phyloP scores from a whole-genome alignment of 441 rosid species.

The Heliophila coronopifolia region DNA sequence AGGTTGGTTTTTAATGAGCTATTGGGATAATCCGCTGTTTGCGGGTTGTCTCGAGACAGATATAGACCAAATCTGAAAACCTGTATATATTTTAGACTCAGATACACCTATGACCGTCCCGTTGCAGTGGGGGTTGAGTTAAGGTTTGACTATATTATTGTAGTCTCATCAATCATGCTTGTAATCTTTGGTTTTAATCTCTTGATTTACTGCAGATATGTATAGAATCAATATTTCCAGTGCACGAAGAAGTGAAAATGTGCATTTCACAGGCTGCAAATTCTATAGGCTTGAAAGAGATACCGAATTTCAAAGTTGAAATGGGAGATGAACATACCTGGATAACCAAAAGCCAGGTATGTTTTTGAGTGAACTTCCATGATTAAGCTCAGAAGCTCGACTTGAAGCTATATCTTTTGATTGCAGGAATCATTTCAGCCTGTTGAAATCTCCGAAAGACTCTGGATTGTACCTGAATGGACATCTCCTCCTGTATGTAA shows the following conservation, averaged over 20 bases:
- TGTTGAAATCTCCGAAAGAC: constrained; percentile 56
- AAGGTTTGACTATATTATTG: too few species aligned
- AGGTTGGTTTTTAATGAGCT: too few species aligned
- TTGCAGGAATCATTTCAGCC: constrained; percentile 70
- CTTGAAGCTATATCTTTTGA: constrained; percentile 5
- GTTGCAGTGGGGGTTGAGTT: too few species aligned
- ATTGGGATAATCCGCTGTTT: too few species aligned
- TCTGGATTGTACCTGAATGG: constrained; percentile 91
- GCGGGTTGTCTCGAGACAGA: too few species aligned
- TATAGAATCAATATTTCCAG: constrained; percentile 61
- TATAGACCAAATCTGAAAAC: too few species aligned
- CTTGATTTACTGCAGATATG: constrained; percentile 36
- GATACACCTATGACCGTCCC: too few species aligned
- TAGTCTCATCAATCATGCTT: constrained; percentile 10
- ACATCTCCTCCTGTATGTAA: constrained; percentile 65
- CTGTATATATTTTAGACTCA: too few species aligned
- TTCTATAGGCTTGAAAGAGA: constrained; percentile 60
- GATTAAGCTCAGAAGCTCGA: background rate
- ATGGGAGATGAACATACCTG: constrained; percentile 56
- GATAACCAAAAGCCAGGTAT: constrained; percentile 66
- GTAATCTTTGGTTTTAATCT: constrained; percentile 1
- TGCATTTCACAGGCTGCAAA: constrained; percentile 64
- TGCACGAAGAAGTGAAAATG: constrained; percentile 43
- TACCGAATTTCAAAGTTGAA: constrained; percentile 46
- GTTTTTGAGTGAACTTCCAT: background rate